phyloP scores from a whole-genome alignment of 2,329 filamentous ascomycete genomes.

The Cercospora beticola region DNA sequence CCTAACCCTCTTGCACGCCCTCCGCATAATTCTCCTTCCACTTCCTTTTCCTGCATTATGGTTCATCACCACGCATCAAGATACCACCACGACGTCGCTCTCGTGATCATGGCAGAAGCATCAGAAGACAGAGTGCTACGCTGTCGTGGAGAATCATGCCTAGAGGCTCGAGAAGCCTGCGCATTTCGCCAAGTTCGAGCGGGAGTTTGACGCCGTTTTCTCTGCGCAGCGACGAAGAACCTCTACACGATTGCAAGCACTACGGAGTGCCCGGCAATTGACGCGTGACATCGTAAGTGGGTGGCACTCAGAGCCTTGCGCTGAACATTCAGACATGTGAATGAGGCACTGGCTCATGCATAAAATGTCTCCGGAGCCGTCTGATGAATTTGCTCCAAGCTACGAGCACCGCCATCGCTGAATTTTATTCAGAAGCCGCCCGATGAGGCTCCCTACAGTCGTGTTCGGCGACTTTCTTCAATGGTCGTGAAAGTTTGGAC shows the following conservation, averaged over 20 bases:
- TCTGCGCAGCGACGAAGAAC: too few relatives aligned
- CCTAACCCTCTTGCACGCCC: neutral
- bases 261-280: neutral
- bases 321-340: neutral
- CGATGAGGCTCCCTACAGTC: neutral
- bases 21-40: too few relatives aligned
- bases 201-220: too few relatives aligned
- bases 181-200: too few relatives aligned
- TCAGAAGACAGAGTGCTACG: too few relatives aligned
- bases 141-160: too few relatives aligned
- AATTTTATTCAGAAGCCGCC: neutral
- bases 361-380: neutral
- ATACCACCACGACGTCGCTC: neutral
- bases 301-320: neutral
- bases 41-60: too few relatives aligned
- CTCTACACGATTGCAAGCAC: neutral
- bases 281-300: neutral
- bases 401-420: neutral
- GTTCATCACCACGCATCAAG: neutral
- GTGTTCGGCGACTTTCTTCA: neutral
- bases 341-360: neutral
- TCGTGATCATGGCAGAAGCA: too few relatives aligned
- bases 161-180: too few relatives aligned
- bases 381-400: too few relatives aligned
- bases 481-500: neutral